These are phyloP conservation scores for Theobroma grandiflorum DNA, from an alignment of 441 rosid species.

Conservation along the genomic window DNA sequence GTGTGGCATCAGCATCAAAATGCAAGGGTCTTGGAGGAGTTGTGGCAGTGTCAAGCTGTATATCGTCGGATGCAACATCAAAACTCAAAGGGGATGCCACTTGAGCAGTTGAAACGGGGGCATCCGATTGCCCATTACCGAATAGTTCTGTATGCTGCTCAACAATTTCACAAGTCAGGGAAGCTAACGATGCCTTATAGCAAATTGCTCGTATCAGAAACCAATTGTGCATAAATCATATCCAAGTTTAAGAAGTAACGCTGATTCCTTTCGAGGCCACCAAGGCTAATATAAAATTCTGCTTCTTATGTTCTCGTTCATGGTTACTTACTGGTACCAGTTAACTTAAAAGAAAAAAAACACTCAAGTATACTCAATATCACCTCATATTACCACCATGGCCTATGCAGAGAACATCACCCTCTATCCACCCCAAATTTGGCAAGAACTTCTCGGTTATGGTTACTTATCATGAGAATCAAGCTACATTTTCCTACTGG, in stretches of 20 bases:
- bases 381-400: too few species aligned
- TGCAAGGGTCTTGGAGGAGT: conserved; percentile 18
- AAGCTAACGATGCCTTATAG: not conserved
- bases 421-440: too few species aligned
- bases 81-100: not conserved
- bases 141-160: conserved; percentile 28
- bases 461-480: not conserved
- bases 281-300: not conserved
- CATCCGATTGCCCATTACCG: not conserved
- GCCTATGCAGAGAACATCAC: too few species aligned
- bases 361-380: too few species aligned
- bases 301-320: not conserved
- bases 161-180: not conserved
- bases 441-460: not conserved
- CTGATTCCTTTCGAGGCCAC: not conserved
- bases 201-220: not conserved
- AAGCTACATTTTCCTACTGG: not conserved
- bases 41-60: not conserved
- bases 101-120: not conserved
- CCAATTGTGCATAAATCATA: not conserved
- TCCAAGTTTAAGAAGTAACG: not conserved
- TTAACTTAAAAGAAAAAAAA: too few species aligned
- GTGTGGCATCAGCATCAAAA: not conserved
- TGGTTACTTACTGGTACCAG: not conserved
- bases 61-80: not conserved